Conservation (phyloP, 176 grass and related monocot species). For the Elaeis guineensis region DNA sequence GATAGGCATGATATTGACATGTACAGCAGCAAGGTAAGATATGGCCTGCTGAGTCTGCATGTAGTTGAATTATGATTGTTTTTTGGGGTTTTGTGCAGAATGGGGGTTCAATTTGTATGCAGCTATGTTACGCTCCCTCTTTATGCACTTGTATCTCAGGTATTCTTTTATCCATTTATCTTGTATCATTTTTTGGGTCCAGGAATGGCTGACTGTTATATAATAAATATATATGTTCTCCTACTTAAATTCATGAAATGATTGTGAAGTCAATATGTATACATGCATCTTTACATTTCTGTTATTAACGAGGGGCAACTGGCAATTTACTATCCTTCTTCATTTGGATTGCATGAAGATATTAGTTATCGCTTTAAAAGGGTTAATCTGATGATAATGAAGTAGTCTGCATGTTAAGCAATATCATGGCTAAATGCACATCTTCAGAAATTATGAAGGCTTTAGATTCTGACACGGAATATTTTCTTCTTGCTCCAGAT, state of each 20-base stretch:
- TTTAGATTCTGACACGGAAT: background rate
- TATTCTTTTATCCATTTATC: slow-evolving; percentile 1
- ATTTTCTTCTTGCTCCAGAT: slow-evolving; percentile 34
- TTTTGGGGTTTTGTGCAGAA: slow-evolving; percentile 21
- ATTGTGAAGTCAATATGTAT: no score
- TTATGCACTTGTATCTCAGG: slow-evolving; percentile 63
- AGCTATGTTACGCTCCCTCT: slow-evolving; percentile 75
- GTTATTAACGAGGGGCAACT: no score
- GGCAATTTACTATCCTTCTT: no score
- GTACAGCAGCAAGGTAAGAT: background rate
- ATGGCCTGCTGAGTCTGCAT: no score
- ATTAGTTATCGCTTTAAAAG: no score
- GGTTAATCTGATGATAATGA: no score
- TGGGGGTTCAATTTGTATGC: slow-evolving; percentile 66
- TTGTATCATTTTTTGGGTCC: background rate
- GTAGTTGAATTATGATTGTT: background rate
- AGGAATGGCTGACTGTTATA: background rate
- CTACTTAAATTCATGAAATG: background rate
- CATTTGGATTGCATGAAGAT: no score
- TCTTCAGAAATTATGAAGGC: background rate
- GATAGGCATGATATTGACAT: background rate
- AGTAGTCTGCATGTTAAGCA: no score
- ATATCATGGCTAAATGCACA: no score
- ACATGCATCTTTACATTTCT: no score
- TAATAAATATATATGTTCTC: background rate